These are phyloP conservation scores for Pterothamnion heteromorphum DNA, from an alignment of 31 red algal species.

Conservation along the genomic window DNA sequence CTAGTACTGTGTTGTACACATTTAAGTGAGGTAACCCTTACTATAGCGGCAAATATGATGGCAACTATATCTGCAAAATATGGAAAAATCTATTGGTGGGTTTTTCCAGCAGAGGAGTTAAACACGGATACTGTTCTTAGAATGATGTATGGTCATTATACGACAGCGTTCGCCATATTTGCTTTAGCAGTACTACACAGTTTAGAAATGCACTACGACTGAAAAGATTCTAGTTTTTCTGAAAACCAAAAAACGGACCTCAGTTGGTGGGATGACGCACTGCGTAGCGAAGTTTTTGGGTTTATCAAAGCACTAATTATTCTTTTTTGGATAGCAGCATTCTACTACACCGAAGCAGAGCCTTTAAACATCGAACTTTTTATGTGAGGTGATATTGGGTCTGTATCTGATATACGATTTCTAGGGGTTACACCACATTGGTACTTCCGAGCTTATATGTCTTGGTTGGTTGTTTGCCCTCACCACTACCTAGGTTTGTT, in stretches of 20 bases:
- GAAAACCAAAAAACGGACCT: not conserved
- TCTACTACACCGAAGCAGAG: not conserved
- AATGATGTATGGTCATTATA: constrained; percentile 3
- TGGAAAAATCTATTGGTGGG: not conserved
- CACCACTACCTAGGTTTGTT: not conserved
- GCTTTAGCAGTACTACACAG: not conserved
- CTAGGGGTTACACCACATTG: not conserved
- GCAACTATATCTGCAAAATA: not conserved
- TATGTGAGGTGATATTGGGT: constrained; percentile 28
- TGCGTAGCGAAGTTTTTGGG: not conserved
- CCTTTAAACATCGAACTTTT: not conserved
- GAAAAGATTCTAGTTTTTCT: not conserved
- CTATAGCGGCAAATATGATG: not conserved
- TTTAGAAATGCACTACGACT: constrained; percentile 23
- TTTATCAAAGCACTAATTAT: not conserved
- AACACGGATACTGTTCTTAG: constrained; percentile 23
- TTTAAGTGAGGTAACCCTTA: constrained; percentile 10
- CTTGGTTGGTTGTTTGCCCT: not conserved
- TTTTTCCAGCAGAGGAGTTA: not conserved
- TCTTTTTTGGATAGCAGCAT: not conserved
- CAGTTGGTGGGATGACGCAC: not conserved
- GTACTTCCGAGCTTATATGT: not conserved
- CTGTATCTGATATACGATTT: not conserved
- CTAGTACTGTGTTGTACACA: constrained; percentile 17
- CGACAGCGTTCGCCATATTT: not conserved